phyloP scores from a whole-genome alignment of 1,284 basidiomycete genomes.

The Rugosomyces carneus region DNA sequence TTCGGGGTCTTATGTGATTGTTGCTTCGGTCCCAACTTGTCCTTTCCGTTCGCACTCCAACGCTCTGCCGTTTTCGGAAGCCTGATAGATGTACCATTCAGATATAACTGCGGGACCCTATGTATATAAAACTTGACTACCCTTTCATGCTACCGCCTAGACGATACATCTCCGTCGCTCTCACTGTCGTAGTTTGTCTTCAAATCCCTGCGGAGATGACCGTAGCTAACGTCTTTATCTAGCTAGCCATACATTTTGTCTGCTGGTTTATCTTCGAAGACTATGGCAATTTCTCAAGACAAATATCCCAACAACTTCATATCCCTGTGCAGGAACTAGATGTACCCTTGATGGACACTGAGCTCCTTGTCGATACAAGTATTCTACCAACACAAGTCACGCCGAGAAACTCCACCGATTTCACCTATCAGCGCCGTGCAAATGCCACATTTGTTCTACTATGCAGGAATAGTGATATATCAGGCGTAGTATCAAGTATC shows the following conservation, averaged over 20 bases:
- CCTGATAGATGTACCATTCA: neutral
- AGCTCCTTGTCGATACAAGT: neutral
- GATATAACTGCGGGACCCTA: slow-evolving; percentile 9
- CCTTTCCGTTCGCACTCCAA: slow-evolving; percentile 15
- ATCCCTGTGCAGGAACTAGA: neutral
- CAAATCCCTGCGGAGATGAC: neutral
- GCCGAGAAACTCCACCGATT: slow-evolving; percentile 5
- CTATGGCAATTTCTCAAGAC: slow-evolving; percentile 18
- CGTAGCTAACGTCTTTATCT: neutral
- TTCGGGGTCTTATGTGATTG: neutral
- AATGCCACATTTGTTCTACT: slow-evolving; percentile 43
- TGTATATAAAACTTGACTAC: slow-evolving; percentile 3
- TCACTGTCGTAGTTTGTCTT: slow-evolving; percentile 37
- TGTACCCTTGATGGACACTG: neutral
- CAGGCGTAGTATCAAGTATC: slow-evolving; percentile 31
- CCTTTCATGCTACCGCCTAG: slow-evolving; percentile 15
- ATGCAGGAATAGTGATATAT: slow-evolving; percentile 36
- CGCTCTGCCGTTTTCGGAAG: neutral
- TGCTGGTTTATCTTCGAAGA: slow-evolving; percentile 29
- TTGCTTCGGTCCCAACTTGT: slow-evolving; percentile 4
- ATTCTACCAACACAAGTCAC: slow-evolving; percentile 1
- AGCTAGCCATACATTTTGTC: slow-evolving; percentile 35
- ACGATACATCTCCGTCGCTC: slow-evolving; percentile 13
- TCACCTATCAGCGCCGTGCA: slow-evolving; percentile 27
- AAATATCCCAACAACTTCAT: slow-evolving; percentile 8